A percentile compares a stretch with the other conserved stretches of the same genome.
These are phyloP conservation scores for Paxillus ammoniavirescens DNA, from an alignment of 768 basidiomycete genomes.

Conservation along the genomic window DNA sequence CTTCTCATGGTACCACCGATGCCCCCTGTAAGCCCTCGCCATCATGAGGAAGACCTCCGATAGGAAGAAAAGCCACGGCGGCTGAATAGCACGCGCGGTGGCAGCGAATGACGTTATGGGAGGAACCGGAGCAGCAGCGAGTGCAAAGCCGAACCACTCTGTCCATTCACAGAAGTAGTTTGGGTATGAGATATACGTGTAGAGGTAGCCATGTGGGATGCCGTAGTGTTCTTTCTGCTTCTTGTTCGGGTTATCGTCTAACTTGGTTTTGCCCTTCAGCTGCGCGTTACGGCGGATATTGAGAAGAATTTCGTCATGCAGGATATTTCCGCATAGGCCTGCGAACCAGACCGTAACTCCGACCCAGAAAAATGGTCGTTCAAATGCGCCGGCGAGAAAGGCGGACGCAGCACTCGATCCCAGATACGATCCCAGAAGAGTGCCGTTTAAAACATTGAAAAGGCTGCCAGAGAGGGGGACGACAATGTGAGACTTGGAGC, in stretches of 20 bases:
- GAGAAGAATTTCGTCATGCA: conserved; percentile 89
- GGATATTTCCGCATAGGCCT: conserved; percentile 78
- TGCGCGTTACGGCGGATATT: conserved; percentile 69
- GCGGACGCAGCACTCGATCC: conserved; percentile 51
- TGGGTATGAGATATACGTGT: conserved; percentile 80
- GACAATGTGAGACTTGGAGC: conserved; percentile 70
- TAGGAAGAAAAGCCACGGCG: conserved; percentile 80
- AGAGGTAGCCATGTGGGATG: conserved; percentile 79
- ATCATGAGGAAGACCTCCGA: conserved; percentile 77
- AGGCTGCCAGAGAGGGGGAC: conserved; percentile 52
- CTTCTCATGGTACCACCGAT: conserved; percentile 78
- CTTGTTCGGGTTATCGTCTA: conserved; percentile 22
- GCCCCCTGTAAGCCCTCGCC: conserved; percentile 78
- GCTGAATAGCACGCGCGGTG: conserved; percentile 46
- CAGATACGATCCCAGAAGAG: conserved; percentile 67
- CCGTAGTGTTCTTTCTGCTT: conserved; percentile 58
- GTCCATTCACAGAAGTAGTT: conserved; percentile 96
- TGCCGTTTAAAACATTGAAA: conserved; percentile 78
- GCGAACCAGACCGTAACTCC: conserved; percentile 66
- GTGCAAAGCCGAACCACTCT: conserved; percentile 88
- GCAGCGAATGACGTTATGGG: conserved; percentile 31
- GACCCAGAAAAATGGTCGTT: conserved; percentile 51
- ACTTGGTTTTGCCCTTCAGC: conserved; percentile 33
- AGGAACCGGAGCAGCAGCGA: conserved; percentile 64
- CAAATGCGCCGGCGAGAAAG: conserved; percentile 36